phyloP scores from a whole-genome alignment of 2,329 filamentous ascomycete species.

The Ascochyta clinopodiicola region DNA sequence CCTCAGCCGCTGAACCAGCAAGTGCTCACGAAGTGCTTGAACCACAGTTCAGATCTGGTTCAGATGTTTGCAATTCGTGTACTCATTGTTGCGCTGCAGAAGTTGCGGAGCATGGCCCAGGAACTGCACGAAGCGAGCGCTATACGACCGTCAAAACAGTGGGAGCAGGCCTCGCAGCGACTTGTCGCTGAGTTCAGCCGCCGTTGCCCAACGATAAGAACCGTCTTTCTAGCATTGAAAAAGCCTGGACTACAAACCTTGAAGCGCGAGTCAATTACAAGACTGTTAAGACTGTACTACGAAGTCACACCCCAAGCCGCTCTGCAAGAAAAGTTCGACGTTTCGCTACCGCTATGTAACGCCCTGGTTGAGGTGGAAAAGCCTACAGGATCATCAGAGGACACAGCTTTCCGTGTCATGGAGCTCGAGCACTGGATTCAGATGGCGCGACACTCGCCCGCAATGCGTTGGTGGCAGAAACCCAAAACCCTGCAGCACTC shows the following conservation, averaged over 20 bases:
- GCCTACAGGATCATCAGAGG: slow-evolving; percentile 46
- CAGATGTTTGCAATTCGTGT: slow-evolving; percentile 85
- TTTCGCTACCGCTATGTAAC: slow-evolving; percentile 76
- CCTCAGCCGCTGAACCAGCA: slow-evolving; percentile 83
- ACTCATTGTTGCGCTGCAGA: slow-evolving; percentile 78
- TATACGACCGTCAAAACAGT: slow-evolving; percentile 57
- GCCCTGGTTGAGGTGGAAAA: slow-evolving; percentile 68
- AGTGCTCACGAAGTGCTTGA: slow-evolving; percentile 78
- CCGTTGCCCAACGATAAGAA: slow-evolving; percentile 81
- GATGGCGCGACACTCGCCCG: slow-evolving; percentile 79
- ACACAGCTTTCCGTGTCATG: slow-evolving; percentile 67
- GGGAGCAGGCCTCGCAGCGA: slow-evolving; percentile 72
- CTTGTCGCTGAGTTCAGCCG: slow-evolving; percentile 78
- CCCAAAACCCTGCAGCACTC: slow-evolving; percentile 68
- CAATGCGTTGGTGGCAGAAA: slow-evolving; percentile 91
- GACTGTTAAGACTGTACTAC: slow-evolving; percentile 84
- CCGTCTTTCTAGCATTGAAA: slow-evolving; percentile 77
- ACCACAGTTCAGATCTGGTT: slow-evolving; percentile 77
- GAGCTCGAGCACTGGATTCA: slow-evolving; percentile 82
- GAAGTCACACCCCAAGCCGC: slow-evolving; percentile 80
- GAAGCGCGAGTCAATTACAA: slow-evolving; percentile 79
- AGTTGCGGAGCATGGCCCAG: slow-evolving; percentile 70
- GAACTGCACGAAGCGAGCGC: slow-evolving; percentile 62
- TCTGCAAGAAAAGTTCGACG: slow-evolving; percentile 84
- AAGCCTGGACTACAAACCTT: slow-evolving; percentile 73